Evolutionary conservation across 345 rosid genomes (phyloP), one percentile per base, ranked within the genome.

Genomic region (Durio zibethinus): DNA sequence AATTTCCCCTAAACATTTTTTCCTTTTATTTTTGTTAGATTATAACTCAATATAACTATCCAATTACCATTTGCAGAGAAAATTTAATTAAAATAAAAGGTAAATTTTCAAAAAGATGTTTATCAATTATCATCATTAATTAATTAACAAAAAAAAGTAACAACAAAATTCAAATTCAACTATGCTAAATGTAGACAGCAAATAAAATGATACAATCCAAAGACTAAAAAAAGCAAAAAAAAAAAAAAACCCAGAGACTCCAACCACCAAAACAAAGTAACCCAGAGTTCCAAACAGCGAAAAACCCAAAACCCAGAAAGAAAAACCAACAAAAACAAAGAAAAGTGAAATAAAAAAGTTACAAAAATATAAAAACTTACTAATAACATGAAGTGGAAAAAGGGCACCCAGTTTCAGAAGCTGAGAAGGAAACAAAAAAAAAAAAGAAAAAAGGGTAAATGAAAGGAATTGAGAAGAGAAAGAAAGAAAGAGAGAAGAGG

Each of bases 341-440:
- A 53, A 43, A 47, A 43, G 0, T n/a, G 29, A 11, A 31, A 9
- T 63, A 23, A 23, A 48, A 38, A 7, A 36, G 9, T n/a, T 1
- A 36, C n/a, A 40, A 10, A 27, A 53, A 31, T 1, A 42, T 0
- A 62, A 59, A 43, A 70, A 77, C 90, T 87, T 82, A 91, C 96
- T 57, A 88, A 82, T 89, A 91, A 86, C 89, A 86, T 85, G 83
- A 85, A 76, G 78, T 33, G 56, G 25, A 31, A 48, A 63, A 11
- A 25, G n/a, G 2, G 4, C 15, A 76, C 21, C 52, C 25, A 1
- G 62, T 29, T 52, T 25, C 63, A n/a, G 70, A 76, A 79, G 69
- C 36, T 16, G 33, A 12, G 61, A 10, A 43, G 53, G n/a, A 35
- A 40, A 40, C n/a, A 74, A 68, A 33, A 29, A 45, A 40, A 25